Percentiles rank a stretch among this genome's conserved stretches.
These are phyloP conservation scores for Juglanconis sp. DNA, from an alignment of 2,329 filamentous ascomycete genomes.

Conservation along the genomic window DNA sequence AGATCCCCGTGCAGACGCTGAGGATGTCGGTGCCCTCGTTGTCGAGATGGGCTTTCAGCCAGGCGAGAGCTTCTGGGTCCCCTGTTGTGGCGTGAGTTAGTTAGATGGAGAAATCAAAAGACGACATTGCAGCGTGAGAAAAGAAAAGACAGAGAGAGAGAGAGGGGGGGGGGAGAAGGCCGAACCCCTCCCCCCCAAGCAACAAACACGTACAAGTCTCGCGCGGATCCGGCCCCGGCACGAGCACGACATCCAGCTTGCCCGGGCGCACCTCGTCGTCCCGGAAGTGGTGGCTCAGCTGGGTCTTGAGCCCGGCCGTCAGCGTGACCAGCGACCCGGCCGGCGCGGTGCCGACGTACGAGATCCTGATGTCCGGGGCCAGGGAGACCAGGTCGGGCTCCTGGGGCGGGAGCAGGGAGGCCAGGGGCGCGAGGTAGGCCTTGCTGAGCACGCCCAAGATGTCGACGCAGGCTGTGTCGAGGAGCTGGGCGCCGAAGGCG, in stretches of 20 bases:
- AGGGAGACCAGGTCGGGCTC: conserved; percentile 30
- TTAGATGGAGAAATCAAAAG: not conserved
- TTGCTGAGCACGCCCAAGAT: conserved; percentile 44
- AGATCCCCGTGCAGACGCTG: conserved; percentile 49
- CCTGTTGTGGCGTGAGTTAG: not conserved
- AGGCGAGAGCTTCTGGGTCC: conserved; percentile 34
- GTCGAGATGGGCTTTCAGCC: conserved; percentile 40
- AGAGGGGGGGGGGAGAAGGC: not conserved
- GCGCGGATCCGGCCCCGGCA: conserved; percentile 47
- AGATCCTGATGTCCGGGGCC: conserved; percentile 41
- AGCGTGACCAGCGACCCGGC: conserved; percentile 36
- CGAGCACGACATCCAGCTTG: conserved; percentile 46
- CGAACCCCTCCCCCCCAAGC: too few relatives aligned
- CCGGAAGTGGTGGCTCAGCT: conserved; percentile 41
- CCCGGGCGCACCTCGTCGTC: conserved; percentile 48
- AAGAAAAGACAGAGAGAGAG: not conserved
- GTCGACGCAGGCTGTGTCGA: conserved; percentile 50
- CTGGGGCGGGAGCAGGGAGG: conserved; percentile 31
- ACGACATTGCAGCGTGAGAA: too few relatives aligned
- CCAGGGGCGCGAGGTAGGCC: conserved; percentile 38
- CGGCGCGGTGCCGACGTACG: conserved; percentile 41
- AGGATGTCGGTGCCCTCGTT: conserved; percentile 43
- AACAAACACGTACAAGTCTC: conserved; percentile 19
- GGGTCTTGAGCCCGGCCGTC: conserved; percentile 37
- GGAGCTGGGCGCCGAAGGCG: conserved; percentile 37